Percentiles rank a stretch among this genome's conserved stretches.
Evolutionary conservation across 495 filamentous ascomycete genomes (phyloP).

Genomic region (Podospora pseudoanserina): DNA sequence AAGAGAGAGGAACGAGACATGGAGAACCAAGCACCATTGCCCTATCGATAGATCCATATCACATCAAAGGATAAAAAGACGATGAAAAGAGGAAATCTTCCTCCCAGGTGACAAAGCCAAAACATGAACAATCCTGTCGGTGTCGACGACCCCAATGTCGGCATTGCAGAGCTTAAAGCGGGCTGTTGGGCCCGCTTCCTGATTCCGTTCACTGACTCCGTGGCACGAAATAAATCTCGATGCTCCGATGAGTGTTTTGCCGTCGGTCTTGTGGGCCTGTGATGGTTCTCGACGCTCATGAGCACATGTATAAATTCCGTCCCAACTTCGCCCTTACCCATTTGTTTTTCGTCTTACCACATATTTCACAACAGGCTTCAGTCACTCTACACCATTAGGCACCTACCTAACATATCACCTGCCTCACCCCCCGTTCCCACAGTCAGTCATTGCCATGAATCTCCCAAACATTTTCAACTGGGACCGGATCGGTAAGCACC

Average conservation of each 20-base stretch:
- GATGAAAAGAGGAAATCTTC: background rate
- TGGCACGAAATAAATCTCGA: background rate
- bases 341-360: too few relatives aligned
- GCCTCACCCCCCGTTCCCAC: too few relatives aligned
- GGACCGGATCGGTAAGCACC: too few relatives aligned
- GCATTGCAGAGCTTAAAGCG: background rate
- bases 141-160: background rate
- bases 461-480: too few relatives aligned
- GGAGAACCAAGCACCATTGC: too few relatives aligned
- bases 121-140: background rate
- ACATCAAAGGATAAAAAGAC: background rate
- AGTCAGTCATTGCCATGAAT: too few relatives aligned
- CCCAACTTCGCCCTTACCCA: too few relatives aligned
- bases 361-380: too few relatives aligned
- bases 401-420: too few relatives aligned
- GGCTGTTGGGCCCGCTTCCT: background rate
- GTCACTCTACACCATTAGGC: too few relatives aligned
- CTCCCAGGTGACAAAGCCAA: background rate
- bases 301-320: too few relatives aligned
- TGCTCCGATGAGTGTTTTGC: background rate
- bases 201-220: background rate
- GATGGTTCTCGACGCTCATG: background rate
- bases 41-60: background rate
- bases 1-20: too few relatives aligned
- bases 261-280: background rate